Evolutionary conservation across 1,284 basidiomycete genomes (phyloP).

Genomic region (Bjerkandera adusta): DNA sequence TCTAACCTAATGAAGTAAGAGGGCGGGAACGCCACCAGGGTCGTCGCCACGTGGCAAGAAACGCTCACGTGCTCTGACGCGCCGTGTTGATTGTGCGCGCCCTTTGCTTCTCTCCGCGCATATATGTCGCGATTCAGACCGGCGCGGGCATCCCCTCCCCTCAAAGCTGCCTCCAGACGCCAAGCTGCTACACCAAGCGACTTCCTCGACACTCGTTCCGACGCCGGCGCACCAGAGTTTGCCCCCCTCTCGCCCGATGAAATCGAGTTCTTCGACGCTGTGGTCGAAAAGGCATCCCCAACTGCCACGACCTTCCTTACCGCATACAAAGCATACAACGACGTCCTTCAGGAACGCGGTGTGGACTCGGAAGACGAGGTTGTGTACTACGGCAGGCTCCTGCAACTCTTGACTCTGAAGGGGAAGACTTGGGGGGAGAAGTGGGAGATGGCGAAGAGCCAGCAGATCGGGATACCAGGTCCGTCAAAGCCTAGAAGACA

Average conservation of each 20-base stretch:
- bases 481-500: slow-evolving; percentile 6
- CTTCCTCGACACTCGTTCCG: slow-evolving; percentile 43
- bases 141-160: slow-evolving; percentile 30
- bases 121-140: slow-evolving; percentile 32
- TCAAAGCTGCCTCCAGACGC: slow-evolving; percentile 17
- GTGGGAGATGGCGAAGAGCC: slow-evolving; percentile 66
- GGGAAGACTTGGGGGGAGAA: slow-evolving; percentile 76
- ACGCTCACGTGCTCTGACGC: slow-evolving; percentile 9
- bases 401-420: slow-evolving; percentile 76
- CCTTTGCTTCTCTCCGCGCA: not conserved
- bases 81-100: not conserved
- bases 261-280: slow-evolving; percentile 69
- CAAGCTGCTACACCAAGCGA: slow-evolving; percentile 22
- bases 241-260: slow-evolving; percentile 55
- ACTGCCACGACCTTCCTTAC: slow-evolving; percentile 68
- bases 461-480: slow-evolving; percentile 38
- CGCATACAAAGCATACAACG: slow-evolving; percentile 81
- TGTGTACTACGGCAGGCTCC: slow-evolving; percentile 73
- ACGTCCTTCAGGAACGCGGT: slow-evolving; percentile 66
- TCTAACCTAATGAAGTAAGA: not conserved
- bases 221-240: slow-evolving; percentile 52
- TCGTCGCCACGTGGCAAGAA: not conserved
- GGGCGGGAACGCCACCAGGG: too few relatives aligned
- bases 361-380: slow-evolving; percentile 78
- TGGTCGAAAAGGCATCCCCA: slow-evolving; percentile 62